phyloP scores from a whole-genome alignment of 257 asterid species.

The Solanum pinnatisectum region DNA sequence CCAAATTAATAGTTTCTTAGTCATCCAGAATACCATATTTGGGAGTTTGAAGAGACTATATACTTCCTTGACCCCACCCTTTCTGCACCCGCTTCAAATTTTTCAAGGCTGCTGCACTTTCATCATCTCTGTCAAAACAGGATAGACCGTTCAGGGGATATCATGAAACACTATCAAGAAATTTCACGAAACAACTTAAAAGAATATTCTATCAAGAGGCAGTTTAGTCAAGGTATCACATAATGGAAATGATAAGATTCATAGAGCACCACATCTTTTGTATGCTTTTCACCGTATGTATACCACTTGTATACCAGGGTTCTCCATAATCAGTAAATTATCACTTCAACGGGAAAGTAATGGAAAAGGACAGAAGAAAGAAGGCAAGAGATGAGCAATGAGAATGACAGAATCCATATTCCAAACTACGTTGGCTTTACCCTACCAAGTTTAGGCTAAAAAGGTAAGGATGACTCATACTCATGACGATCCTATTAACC shows the following conservation, averaged over 20 bases:
- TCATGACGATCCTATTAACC: background rate
- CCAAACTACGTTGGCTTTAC: background rate
- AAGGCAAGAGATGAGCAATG: background rate
- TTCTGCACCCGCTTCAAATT: constrained; percentile 73
- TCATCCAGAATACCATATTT: constrained; percentile 31
- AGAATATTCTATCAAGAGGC: background rate
- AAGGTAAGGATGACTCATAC: background rate
- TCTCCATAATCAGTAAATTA: background rate
- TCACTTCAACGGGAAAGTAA: background rate
- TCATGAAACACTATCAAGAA: background rate
- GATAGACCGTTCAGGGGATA: background rate
- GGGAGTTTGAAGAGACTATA: constrained; percentile 22
- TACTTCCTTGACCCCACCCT: constrained; percentile 79
- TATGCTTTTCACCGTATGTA: background rate
- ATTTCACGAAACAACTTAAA: background rate
- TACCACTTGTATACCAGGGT: background rate
- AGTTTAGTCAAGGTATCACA: background rate
- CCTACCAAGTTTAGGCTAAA: background rate
- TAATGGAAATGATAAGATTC: background rate
- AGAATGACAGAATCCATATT: background rate
- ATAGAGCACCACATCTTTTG: background rate
- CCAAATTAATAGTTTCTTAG: background rate
- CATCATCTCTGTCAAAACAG: constrained; percentile 62
- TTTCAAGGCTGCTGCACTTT: constrained; percentile 69
- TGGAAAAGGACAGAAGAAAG: background rate